phyloP scores from a whole-genome alignment of 179 eudicot species.

The Amaranthus tricolor region DNA sequence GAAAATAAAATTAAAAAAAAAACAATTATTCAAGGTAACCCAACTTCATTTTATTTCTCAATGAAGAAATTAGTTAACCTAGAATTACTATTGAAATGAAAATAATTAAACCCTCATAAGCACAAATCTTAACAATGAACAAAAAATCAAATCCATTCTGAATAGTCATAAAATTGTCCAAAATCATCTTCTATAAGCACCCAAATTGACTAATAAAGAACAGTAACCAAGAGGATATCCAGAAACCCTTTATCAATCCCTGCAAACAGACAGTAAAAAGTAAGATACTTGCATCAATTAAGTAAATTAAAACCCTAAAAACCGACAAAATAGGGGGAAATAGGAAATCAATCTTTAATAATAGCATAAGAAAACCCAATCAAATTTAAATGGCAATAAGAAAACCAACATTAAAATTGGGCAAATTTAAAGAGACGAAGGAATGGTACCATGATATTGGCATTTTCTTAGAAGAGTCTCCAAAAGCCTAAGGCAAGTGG shows the following conservation, averaged over 20 bases:
- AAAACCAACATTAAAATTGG: constrained; percentile 1
- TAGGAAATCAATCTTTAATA: background rate
- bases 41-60: too few species aligned
- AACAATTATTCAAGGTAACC: too few species aligned
- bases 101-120: too few species aligned
- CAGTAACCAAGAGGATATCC: background rate
- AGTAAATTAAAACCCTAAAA: constrained; percentile 2
- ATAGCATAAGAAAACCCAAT: background rate
- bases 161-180: too few species aligned
- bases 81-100: too few species aligned
- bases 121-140: too few species aligned
- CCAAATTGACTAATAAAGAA: constrained; percentile 3
- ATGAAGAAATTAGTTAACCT: too few species aligned
- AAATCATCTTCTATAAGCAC: background rate
- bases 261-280: background rate
- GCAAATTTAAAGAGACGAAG: background rate
- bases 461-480: constrained; percentile 70
- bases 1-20: too few species aligned
- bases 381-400: constrained; percentile 1
- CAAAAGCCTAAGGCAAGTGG: constrained; percentile 64
- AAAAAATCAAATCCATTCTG: too few species aligned
- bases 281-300: constrained; percentile 6
- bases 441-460: constrained; percentile 71
- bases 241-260: constrained; percentile 7
- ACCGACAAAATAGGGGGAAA: background rate